Evolutionary conservation across 305 asterid genomes (phyloP), one percentile per base, ranked within the genome.

Genomic region (Euphrasia arctica): DNA sequence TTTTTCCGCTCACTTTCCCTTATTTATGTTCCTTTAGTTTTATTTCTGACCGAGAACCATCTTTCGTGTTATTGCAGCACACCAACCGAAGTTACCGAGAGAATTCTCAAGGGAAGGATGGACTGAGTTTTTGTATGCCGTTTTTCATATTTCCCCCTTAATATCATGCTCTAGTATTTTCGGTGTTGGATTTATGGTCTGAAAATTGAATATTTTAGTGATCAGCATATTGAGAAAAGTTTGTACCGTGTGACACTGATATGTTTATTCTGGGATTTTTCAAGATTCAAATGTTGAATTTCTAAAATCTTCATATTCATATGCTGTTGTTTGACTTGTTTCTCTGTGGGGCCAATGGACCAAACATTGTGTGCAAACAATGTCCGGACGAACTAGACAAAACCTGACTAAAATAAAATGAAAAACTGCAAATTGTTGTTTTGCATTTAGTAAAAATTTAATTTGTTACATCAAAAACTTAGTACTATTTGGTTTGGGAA

Each of bases 31-130:
- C 10, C 2, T 1, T 39, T 39, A 39, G 5, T 8, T 7, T 8
- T 6, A 7, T 8, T 39, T 39, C 9, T 39, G 43, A 39, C 9
- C 43, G 43, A 39, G 43, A 39, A 39, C 11, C 43, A 39, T 8
- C 43, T n/a, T 66, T 25, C 43, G 28, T 41, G 22, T 73, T 75
- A 42, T 61, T 68, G 76, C 97, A 92, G 98, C 74, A 89, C 98
- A 43, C 91, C 97, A n/a, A 87, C 91, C 2, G 98, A 92, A 80
- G 97, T 92, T 34, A 85, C 85, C 0, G 96, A 89, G 84, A 85
- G 83, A 71, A 80, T 90, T 72, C 90, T 92, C 79, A 91, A 91
- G 77, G 98, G 98, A 70, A 83, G 96, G 75, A 91, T 91, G 98
- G 98, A 91, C 69, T 76, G 69, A 75, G 55, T 58, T 59, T 60